phyloP scores from a whole-genome alignment of 2,329 filamentous ascomycete species.

The Clarireedia hainanense region DNA sequence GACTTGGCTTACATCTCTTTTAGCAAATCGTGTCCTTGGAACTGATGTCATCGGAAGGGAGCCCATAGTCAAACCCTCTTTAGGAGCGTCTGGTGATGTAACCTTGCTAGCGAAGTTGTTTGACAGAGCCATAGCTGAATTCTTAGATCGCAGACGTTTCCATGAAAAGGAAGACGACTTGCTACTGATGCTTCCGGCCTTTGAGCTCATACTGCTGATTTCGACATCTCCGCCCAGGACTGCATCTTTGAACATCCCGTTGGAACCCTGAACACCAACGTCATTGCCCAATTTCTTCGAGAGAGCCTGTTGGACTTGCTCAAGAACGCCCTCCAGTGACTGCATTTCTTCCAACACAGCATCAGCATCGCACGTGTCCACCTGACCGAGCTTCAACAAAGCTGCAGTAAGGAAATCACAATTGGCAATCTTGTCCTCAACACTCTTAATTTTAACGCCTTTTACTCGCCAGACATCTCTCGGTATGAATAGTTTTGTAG shows the following conservation, averaged over 20 bases:
- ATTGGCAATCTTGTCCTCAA: conserved; percentile 90
- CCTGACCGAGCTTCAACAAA: conserved; percentile 70
- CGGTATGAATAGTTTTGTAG: conserved; percentile 84
- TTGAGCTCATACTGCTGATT: conserved; percentile 35
- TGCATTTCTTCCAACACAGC: conserved; percentile 94
- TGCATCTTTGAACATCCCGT: conserved; percentile 68
- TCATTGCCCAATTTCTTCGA: conserved; percentile 86
- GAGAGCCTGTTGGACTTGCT: conserved; percentile 71
- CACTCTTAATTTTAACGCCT: conserved; percentile 80
- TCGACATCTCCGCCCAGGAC: conserved; percentile 35
- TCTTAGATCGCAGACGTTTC: conserved; percentile 85
- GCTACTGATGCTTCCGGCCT: conserved; percentile 54
- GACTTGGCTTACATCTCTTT: conserved; percentile 60
- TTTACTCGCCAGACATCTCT: conserved; percentile 91
- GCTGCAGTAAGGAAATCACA: conserved; percentile 89
- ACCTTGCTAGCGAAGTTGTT: conserved; percentile 43
- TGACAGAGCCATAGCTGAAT: conserved; percentile 57
- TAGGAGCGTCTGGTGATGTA: conserved; percentile 39
- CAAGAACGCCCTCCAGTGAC: conserved; percentile 72
- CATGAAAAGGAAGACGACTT: conserved; percentile 82
- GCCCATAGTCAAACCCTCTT: conserved; percentile 58
- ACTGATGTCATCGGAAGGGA: conserved; percentile 67
- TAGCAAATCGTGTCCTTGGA: conserved; percentile 59
- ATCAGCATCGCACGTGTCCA: conserved; percentile 86
- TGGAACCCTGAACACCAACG: conserved; percentile 72